Base-by-base conservation (phyloP, 2,329 filamentous ascomycete genomes). In the Verticillium nonalfalfae region DNA sequence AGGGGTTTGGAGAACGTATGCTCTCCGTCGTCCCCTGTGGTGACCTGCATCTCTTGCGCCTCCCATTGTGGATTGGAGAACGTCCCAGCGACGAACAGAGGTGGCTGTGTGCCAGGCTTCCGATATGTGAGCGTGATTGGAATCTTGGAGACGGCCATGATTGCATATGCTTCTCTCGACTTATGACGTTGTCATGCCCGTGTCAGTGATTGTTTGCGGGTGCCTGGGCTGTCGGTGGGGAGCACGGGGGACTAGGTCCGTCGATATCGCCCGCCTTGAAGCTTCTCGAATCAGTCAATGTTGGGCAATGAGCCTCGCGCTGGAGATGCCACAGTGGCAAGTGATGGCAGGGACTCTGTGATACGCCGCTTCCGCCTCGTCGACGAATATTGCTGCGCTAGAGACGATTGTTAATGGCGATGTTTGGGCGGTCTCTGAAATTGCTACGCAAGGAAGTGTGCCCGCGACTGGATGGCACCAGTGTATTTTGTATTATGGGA, bases 11-110 rank as follows among this genome's bases (percentile, higher is more conserved):
- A 78, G 70, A 90, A 93, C 13, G 81, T 70, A 62, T 85, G 75
- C 60, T 87, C 77, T n/a, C 81, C 83, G 39, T 81, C 75, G 4
- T 79, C 74, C 10, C 81, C 78, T 35, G 76, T 75, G 4, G 76
- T 77, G 61, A 74, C 78, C 10, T 83, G 72, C 88, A 93, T 90
- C 74, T 91, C 87, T 56, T 84, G 76, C 1, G 83, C 81, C 50
- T 84, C 72, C 90, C 90, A 93, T 77, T 81, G 76, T 18, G 88
- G 86, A 34, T 84, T 74, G 21, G 86, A 87, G 68, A 92, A 88
- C 26, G 85, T 85, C 15, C 88, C 90, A 11, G 87, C 88, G 7
- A 93, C 76, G 68, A 83, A 93, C 59, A 93, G 79, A 4, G 90
- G 90, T 59, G 89, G 86, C 61, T 81, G 75, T 1, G 85, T 80